These are phyloP conservation scores for Coccinonectria pachysandricola DNA, from an alignment of 2,329 filamentous ascomycete species.

Conservation along the genomic window DNA sequence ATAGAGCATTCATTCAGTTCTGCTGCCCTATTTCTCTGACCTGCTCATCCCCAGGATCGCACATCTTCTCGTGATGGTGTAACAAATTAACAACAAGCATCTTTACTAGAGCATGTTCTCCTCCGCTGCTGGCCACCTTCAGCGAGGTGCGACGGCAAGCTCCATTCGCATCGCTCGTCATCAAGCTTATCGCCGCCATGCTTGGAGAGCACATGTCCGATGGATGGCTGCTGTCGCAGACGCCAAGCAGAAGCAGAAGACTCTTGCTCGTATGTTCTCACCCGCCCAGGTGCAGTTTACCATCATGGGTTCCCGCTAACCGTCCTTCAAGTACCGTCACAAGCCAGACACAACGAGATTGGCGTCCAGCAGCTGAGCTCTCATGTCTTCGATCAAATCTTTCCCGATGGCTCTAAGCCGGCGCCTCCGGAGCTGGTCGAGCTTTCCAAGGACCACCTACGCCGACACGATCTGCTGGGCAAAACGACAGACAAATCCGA, in stretches of 20 bases:
- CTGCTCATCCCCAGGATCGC: too few relatives aligned
- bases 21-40: too few relatives aligned
- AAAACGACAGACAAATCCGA: conserved; percentile 72
- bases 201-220: conserved; percentile 29
- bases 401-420: conserved; percentile 45
- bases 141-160: conserved; percentile 32
- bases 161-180: conserved; percentile 43
- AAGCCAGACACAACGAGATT: conserved; percentile 78
- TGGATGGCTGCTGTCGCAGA: conserved; percentile 32
- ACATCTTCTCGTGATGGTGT: conserved; percentile 16
- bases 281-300: too few relatives aligned
- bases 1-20: too few relatives aligned
- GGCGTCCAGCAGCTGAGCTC: conserved; percentile 87
- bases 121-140: conserved; percentile 25
- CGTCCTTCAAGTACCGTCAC: conserved; percentile 40
- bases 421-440: conserved; percentile 64
- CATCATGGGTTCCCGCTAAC: too few relatives aligned
- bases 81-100: too few relatives aligned
- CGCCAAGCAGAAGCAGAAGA: conserved; percentile 13
- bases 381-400: conserved; percentile 75
- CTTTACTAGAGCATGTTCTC: conserved; percentile 21
- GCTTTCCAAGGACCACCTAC: conserved; percentile 72
- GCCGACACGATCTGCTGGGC: conserved; percentile 74
- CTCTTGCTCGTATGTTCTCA: conserved; percentile 31
- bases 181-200: conserved; percentile 29